Evolutionary conservation across 2,329 filamentous ascomycete genomes (phyloP), one percentile per base, ranked within the genome.

Genomic region (Lachnellula suecica): DNA sequence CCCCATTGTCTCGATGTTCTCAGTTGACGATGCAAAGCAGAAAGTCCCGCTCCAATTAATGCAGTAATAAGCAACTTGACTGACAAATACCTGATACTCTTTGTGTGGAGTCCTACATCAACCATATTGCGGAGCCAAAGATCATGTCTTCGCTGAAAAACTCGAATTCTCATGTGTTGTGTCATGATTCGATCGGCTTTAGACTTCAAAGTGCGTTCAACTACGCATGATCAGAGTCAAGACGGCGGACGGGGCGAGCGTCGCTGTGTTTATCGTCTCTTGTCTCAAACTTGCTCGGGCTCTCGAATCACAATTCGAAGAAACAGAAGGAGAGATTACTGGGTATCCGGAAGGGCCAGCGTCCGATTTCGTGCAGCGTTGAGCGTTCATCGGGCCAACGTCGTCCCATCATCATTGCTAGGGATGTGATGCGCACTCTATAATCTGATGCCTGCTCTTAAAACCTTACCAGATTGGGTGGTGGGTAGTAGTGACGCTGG

Each of bases 171-270:
- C 47, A 37, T 27, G 44, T 24, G 22, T 50, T 53, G 58, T 57
- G 48, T 56, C 56, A 58, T 60, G 51, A 60, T 49, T 55, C 43
- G 43, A 53, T 44, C 57, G 53, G 51, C 46, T 54, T 56, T 56
- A 49, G 46, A 40, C 19, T 42, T 27, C 27, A 47, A 45, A 52
- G 46, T 52, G 51, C 40, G 29, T 49, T 43, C 49, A 20, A 49
- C 24, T 35, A 35, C 44, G 59, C 57, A 59, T 61, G 52, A 59
- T 50, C 40, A 50, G 51, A 51, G 49, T 41, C 37, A 49, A 44
- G 52, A 46, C 48, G 7, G 24, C 13, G 35, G 19, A 37, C 34
- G 34, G 31, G 40, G 37, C 17, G 29, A 37, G 22, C 23, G 22
- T 19, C n/a, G 20, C 22, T 23, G 11, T 43, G 44, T 52, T 52